Evolutionary conservation across 352 stramenopile genomes (phyloP).

Genomic region (Thalassiosira livingstoniorum): DNA sequence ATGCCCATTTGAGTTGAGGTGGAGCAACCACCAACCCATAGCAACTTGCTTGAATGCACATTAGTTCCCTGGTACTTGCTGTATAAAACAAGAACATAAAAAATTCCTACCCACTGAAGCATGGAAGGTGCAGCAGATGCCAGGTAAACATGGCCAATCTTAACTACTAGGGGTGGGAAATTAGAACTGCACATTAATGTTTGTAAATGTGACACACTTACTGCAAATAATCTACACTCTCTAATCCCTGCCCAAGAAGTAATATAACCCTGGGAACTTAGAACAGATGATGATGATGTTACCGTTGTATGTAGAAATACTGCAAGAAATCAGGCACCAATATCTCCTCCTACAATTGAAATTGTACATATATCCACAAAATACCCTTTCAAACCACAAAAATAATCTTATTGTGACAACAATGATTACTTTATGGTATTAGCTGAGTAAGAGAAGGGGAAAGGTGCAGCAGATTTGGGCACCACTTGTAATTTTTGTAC

Average conservation of each 20-base stretch:
- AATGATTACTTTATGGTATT: background rate
- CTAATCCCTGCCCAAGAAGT: background rate
- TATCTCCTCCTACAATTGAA: no score
- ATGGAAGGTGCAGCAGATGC: background rate
- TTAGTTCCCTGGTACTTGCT: background rate
- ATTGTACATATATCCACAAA: no score
- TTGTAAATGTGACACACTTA: background rate
- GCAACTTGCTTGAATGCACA: background rate
- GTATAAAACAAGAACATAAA: background rate
- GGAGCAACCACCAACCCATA: background rate
- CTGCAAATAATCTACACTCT: background rate
- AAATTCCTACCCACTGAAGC: background rate
- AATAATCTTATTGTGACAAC: background rate
- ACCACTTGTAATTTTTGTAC: conserved; percentile 34
- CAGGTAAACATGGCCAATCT: background rate
- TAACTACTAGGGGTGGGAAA: background rate
- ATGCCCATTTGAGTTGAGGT: conserved; percentile 42
- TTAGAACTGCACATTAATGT: no score
- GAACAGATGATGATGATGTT: background rate
- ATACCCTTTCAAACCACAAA: background rate
- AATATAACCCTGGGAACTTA: background rate
- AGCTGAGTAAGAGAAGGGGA: background rate
- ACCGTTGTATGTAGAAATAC: background rate
- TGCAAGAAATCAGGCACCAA: background rate
- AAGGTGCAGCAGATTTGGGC: conserved; percentile 16